Conservation (phyloP, 1,284 basidiomycete genomes). For the Phaffia rhodozyma region DNA sequence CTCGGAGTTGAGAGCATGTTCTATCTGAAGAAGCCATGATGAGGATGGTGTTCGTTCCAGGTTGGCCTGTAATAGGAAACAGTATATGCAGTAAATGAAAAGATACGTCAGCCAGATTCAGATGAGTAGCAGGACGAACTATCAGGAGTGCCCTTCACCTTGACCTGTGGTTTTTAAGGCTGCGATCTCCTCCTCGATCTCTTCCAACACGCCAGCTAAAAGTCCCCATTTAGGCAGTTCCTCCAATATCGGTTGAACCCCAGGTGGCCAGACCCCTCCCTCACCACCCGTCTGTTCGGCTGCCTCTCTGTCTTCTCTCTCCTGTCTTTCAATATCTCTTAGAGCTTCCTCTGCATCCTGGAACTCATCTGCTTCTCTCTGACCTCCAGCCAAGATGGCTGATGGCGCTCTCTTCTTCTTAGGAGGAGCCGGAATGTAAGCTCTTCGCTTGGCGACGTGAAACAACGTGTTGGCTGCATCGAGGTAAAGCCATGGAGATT, state of each 20-base stretch:
- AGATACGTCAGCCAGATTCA: not conserved
- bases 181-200: slow-evolving; percentile 81
- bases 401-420: slow-evolving; percentile 25
- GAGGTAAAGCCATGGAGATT: slow-evolving; percentile 74
- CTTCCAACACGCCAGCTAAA: slow-evolving; percentile 70
- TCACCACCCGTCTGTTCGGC: slow-evolving; percentile 53
- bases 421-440: slow-evolving; percentile 45
- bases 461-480: slow-evolving; percentile 85
- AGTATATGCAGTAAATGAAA: not conserved
- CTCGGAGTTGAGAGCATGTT: slow-evolving; percentile 59
- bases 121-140: not conserved
- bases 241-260: slow-evolving; percentile 76
- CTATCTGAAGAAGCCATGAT: slow-evolving; percentile 78
- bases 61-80: not conserved
- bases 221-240: slow-evolving; percentile 92
- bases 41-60: slow-evolving; percentile 59
- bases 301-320: slow-evolving; percentile 44
- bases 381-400: slow-evolving; percentile 9
- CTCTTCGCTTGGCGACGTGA: slow-evolving; percentile 62
- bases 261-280: slow-evolving; percentile 46
- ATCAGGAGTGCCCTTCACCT: slow-evolving; percentile 21
- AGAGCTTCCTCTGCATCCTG: slow-evolving; percentile 31
- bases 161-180: slow-evolving; percentile 34
- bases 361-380: slow-evolving; percentile 24
- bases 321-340: slow-evolving; percentile 20